Base-by-base conservation (phyloP, 169 alveolate genomes). In the Fabrea salina region DNA sequence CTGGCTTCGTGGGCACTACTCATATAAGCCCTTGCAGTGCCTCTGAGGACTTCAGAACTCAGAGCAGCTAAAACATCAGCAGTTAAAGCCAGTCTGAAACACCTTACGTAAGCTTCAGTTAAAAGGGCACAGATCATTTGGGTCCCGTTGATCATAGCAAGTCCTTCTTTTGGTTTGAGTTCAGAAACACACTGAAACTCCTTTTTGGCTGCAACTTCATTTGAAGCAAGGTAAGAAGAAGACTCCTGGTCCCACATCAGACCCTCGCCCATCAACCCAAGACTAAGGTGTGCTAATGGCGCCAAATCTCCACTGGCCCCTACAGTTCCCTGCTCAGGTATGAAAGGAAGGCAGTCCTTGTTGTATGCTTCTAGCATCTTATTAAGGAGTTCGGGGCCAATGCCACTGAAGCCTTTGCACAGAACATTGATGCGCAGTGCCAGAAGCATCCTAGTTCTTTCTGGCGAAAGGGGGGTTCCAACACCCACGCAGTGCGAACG, bases 281-380 rank as follows among this genome's bases (percentile, higher is more conserved):
- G 58, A 5, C 82, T 84, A 8, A 88, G 64, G 39, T 85, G 91
- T 3, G 91, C 68, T 30, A 88, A 59, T 4, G 91, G 93, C 19
- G 87, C 93, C 13, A 85, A 61, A 80, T 88, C 93, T 39, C 91
- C 91, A 43, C 89, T 80, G 22, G 91, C 93, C 32, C 91, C 93
- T 1, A 88, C 93, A 56, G 93, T 77, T 11, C 93, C 93, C 74
- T 76, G 32, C 19, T 51, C 72, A 33, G 89, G 91, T 0, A 82
- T 66, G 13, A 67, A 54, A 5, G 91, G 86, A 11, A 88, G 56
- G 5, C 37, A 7, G 37, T 78, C 85, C 54, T 53, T 61, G 61
- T 85, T 85, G 64, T 80, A 82, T 2, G 82, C 80, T 30, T 75
- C 87, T 22, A 79, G 53, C 54, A 85, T 37, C 13, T 79, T 37